Evolutionary conservation across 495 filamentous ascomycete species (phyloP).

Genomic region (Aspergillus campestris): DNA sequence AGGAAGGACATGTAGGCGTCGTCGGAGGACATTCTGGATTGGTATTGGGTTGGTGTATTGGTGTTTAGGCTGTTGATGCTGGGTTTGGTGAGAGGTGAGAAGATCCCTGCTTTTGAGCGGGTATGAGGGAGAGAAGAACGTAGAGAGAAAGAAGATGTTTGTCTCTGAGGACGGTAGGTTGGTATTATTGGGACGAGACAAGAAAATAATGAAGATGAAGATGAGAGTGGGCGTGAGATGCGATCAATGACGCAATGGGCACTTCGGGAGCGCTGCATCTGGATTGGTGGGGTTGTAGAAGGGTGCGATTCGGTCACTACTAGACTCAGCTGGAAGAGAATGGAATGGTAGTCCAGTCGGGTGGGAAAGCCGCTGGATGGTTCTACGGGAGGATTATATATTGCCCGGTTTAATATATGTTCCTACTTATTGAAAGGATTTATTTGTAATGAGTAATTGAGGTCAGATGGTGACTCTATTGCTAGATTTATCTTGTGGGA

Average conservation of each 20-base stretch:
- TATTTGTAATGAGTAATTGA: no score
- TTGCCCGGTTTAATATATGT: no score
- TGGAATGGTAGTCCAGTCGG: no score
- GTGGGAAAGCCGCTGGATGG: no score
- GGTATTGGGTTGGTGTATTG: constrained; percentile 7
- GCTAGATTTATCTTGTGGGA: neutral
- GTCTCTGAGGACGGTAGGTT: neutral
- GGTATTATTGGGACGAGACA: neutral
- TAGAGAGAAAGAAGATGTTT: no score
- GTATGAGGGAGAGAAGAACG: no score
- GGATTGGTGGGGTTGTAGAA: neutral
- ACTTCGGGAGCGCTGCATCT: constrained; percentile 8
- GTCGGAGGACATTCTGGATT: constrained; percentile 81
- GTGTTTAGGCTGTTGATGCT: neutral
- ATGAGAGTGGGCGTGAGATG: constrained; percentile 13
- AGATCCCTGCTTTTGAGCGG: neutral
- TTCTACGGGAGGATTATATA: no score
- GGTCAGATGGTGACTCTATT: neutral
- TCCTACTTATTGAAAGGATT: no score
- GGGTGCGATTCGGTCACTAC: no score
- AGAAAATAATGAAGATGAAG: constrained; percentile 6
- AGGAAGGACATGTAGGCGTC: constrained; percentile 74
- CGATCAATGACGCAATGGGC: constrained; percentile 37
- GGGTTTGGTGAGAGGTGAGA: constrained; percentile 10
- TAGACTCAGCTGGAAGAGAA: neutral